phyloP scores from a whole-genome alignment of 1,139 yeast genomes.

The Pichiaceae sp. region DNA sequence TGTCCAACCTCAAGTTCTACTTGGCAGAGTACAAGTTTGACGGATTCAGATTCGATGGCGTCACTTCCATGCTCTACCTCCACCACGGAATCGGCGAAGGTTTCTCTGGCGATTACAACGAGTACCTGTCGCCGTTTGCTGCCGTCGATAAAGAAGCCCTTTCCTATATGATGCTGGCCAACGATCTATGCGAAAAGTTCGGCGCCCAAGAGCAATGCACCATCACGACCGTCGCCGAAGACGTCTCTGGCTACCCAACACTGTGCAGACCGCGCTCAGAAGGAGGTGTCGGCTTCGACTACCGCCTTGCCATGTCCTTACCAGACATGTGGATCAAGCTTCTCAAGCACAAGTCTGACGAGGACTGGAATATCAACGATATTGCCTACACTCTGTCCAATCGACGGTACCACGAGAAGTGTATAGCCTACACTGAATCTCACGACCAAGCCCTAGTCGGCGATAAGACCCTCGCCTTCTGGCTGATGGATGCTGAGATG shows the following conservation, averaged over 20 bases:
- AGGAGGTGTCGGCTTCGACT: constrained; percentile 94
- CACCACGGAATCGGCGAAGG: constrained; percentile 88
- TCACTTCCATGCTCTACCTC: constrained; percentile 81
- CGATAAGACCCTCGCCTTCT: constrained; percentile 90
- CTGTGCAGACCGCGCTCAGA: constrained; percentile 61
- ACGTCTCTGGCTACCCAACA: constrained; percentile 96
- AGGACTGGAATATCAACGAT: constrained; percentile 83
- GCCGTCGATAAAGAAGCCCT: constrained; percentile 83
- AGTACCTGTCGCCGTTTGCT: constrained; percentile 71
- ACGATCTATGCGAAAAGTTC: constrained; percentile 56
- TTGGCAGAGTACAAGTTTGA: constrained; percentile 81
- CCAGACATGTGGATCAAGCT: constrained; percentile 99
- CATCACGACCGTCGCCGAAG: constrained; percentile 84
- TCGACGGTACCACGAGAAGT: constrained; percentile 81
- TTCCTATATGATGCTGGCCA: constrained; percentile 81
- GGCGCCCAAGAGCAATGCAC: constrained; percentile 29
- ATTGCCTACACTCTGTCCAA: constrained; percentile 80
- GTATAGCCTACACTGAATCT: constrained; percentile 89
- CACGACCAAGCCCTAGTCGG: constrained; percentile 98
- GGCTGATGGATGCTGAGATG: constrained; percentile 99
- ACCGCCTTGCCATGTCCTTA: constrained; percentile 90
- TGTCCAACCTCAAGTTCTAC: constrained; percentile 82
- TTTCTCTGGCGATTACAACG: constrained; percentile 89
- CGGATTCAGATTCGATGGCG: constrained; percentile 96
- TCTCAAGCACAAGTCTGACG: constrained; percentile 75